Evolutionary conservation across 2,329 filamentous ascomycete genomes (phyloP).

Genomic region (Chaetothyriales sp.): DNA sequence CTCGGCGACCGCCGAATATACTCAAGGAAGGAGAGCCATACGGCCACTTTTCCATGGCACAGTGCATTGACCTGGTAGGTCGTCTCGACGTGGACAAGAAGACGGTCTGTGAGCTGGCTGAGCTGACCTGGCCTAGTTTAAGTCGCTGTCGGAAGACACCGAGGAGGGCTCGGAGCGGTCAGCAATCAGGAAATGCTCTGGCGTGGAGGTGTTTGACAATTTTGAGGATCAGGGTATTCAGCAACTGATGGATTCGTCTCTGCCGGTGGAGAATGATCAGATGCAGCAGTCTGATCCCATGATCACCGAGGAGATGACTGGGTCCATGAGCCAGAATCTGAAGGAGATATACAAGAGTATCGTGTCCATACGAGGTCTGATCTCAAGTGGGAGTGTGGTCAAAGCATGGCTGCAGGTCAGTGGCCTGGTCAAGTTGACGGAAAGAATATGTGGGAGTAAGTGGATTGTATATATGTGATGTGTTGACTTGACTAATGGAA

Average conservation of each 20-base stretch:
- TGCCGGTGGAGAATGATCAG: not conserved
- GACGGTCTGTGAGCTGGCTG: not conserved
- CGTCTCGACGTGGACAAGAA: not conserved
- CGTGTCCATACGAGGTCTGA: slow-evolving; percentile 2
- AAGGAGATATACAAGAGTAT: not conserved
- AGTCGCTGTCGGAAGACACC: slow-evolving; percentile 1
- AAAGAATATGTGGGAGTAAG: slow-evolving; percentile 7
- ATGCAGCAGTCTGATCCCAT: not conserved
- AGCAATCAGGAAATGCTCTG: slow-evolving; percentile 5
- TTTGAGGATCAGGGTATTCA: not conserved
- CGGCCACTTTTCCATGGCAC: slow-evolving; percentile 8
- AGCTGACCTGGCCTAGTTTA: slow-evolving; percentile 6
- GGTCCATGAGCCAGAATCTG: not conserved
- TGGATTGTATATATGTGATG: not conserved
- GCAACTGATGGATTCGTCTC: not conserved
- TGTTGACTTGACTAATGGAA: not conserved
- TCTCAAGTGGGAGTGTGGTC: slow-evolving; percentile 6
- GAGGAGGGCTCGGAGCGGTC: slow-evolving; percentile 1
- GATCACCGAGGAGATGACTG: not conserved
- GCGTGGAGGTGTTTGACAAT: slow-evolving; percentile 5
- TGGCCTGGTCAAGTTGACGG: slow-evolving; percentile 9
- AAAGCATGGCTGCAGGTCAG: slow-evolving; percentile 8
- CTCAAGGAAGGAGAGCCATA: slow-evolving; percentile 4
- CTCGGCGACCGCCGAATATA: not conserved
- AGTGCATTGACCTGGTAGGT: slow-evolving; percentile 8